Base-by-base conservation (phyloP, 768 basidiomycete species). In the Pulveroboletus sp. region DNA sequence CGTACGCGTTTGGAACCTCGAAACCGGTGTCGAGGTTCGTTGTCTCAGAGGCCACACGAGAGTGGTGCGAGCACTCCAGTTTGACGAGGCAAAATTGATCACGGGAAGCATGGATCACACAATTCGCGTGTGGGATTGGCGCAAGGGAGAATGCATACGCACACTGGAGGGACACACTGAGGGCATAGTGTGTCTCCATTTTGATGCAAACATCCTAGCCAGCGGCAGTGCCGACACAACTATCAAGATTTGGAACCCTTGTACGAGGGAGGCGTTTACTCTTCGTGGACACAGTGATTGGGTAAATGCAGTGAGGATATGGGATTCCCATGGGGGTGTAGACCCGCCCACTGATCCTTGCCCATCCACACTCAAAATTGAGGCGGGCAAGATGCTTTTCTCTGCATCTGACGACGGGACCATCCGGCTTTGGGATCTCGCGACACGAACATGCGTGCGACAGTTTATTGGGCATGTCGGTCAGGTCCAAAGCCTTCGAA, bases 51-150 rank as follows among this genome's bases (percentile, higher is more conserved):
- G 96, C 12, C 96, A 99, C 62, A 89, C 89, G 3, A 80, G 94
- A 21, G 93, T 87, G n/a, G 82, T 99, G 24, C 78, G 93, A 2
- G 84, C 92, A 0, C 75, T 98, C 47, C 96, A 98, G 71, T 99
- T 99, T 58, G 96, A 99, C 67, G 87, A 91, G 54, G 86, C 81
- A 51, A 94, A 96, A 69, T 76, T 98, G 44, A 92, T 99, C 63
- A 98, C 96, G 0, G 96, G 87, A 8, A 89, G 87, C 56, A 95
- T 98, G 94, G 96, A 99, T 64, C 81, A 82, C 57, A 95, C 93
- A 0, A 82, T 99, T 63, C 86, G 89, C 50, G 87, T 99, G 37
- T 99, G 93, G 93, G 86, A 95, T 61, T 97, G 93, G 94, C 77
- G 93, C 46, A 81, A 83, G 27, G 93, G 93, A 26, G 80, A 82